These are phyloP conservation scores for Phlebopus sp. DNA, from an alignment of 1,284 basidiomycete genomes.

Conservation along the genomic window DNA sequence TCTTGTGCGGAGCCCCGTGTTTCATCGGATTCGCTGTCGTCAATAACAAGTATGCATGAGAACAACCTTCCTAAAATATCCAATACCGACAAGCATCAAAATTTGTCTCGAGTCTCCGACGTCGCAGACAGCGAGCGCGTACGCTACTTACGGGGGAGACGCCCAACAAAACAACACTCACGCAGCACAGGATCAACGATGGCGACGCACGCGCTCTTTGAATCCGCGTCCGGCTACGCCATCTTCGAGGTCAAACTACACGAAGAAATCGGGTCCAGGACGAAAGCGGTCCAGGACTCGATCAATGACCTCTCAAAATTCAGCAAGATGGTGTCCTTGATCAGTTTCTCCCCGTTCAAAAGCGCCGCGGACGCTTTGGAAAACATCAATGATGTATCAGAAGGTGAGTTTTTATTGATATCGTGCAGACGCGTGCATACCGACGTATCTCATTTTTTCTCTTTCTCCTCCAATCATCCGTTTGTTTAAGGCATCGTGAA, in stretches of 20 bases:
- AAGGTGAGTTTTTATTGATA: conserved; percentile 82
- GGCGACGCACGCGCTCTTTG: conserved; percentile 90
- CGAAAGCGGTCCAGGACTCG: conserved; percentile 81
- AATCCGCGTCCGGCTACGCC: conserved; percentile 94
- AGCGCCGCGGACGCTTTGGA: conserved; percentile 94
- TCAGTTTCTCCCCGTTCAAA: conserved; percentile 95
- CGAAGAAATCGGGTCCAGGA: conserved; percentile 88
- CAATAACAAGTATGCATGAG: conserved; percentile 13
- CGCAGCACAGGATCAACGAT: conserved; percentile 35
- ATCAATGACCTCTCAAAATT: conserved; percentile 90
- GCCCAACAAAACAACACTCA: no score
- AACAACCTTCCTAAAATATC: conserved; percentile 7
- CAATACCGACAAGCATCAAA: not conserved
- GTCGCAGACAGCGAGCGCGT: conserved; percentile 11
- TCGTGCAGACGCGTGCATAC: no score
- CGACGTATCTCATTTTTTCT: not conserved
- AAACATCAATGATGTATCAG: conserved; percentile 95
- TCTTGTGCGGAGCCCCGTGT: no score
- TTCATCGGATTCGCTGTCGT: not conserved
- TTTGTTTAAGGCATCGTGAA: conserved; percentile 77
- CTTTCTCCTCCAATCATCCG: not conserved
- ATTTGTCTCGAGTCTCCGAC: conserved; percentile 10
- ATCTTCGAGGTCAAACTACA: conserved; percentile 88
- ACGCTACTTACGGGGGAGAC: not conserved
- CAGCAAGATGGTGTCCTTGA: conserved; percentile 88